A percentile compares a stretch with the other conserved stretches of the same genome.
Evolutionary conservation across 1,139 yeast genomes (phyloP).

Genomic region (Debaryomyces robertsiae): DNA sequence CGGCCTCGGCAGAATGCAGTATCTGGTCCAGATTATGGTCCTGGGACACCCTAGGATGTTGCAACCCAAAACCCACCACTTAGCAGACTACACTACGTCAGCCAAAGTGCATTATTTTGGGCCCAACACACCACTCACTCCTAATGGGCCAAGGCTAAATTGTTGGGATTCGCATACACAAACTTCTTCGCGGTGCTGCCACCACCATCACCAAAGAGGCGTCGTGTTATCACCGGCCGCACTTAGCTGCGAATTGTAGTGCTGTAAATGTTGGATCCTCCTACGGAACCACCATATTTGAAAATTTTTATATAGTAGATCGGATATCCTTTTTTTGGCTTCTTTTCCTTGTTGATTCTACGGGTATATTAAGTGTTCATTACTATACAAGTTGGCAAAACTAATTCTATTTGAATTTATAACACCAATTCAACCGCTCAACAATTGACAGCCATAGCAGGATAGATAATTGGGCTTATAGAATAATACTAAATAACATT

Average conservation of each 20-base stretch:
- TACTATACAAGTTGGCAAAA: too few species aligned
- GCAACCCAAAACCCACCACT: not conserved
- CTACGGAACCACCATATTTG: not conserved
- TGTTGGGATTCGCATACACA: conserved; percentile 9
- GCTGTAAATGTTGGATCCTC: conserved; percentile 6
- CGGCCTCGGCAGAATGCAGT: too few species aligned
- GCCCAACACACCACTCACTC: conserved; percentile 8
- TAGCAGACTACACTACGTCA: conserved; percentile 5
- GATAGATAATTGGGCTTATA: too few species aligned
- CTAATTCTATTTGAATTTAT: too few species aligned
- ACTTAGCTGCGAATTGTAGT: conserved; percentile 7
- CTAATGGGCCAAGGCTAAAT: conserved; percentile 3
- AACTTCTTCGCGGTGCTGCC: conserved; percentile 3
- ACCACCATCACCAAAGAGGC: conserved; percentile 4
- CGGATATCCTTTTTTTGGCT: conserved; percentile 1
- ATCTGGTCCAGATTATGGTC: not conserved
- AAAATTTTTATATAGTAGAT: conserved; percentile 6
- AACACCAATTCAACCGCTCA: too few species aligned
- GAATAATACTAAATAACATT: too few species aligned
- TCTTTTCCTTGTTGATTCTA: not conserved
- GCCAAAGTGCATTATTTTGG: conserved; percentile 9
- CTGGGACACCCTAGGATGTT: not conserved
- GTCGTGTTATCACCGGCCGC: conserved; percentile 7
- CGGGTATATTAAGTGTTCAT: too few species aligned
- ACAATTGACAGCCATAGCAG: too few species aligned